phyloP scores from a whole-genome alignment of 441 rosid genomes.

The Biscutella auriculata region DNA sequence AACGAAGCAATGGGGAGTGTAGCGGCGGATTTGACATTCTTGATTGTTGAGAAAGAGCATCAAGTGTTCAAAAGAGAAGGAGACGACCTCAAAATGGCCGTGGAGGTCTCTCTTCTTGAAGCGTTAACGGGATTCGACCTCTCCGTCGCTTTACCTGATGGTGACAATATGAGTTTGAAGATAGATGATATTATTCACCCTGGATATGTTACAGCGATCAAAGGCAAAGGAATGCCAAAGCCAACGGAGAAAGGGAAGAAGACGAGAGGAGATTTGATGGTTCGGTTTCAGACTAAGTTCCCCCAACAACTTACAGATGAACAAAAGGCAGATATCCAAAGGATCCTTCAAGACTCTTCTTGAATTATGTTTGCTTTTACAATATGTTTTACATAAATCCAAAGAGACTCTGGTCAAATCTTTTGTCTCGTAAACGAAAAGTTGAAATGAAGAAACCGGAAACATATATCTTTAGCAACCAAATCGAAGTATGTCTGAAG shows the following conservation, averaged over 20 bases:
- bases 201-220: constrained; percentile 35
- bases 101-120: constrained; percentile 50
- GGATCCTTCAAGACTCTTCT: constrained; percentile 34
- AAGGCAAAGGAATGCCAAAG: constrained; percentile 63
- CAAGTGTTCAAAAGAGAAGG: constrained; percentile 42
- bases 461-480: background rate
- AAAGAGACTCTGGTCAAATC: no score
- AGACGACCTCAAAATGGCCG: constrained; percentile 46
- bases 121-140: constrained; percentile 60
- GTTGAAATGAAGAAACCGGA: constrained; percentile 10
- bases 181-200: constrained; percentile 44
- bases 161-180: constrained; percentile 25
- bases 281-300: constrained; percentile 43
- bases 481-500: no score
- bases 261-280: constrained; percentile 57
- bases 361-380: constrained; percentile 11
- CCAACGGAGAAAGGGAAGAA: constrained; percentile 31
- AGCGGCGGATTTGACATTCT: constrained; percentile 57
- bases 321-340: constrained; percentile 29
- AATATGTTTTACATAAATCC: constrained; percentile 4
- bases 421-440: no score
- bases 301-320: constrained; percentile 42
- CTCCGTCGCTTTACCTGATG: constrained; percentile 50
- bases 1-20: constrained; percentile 44
- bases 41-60: constrained; percentile 50